Percentiles rank a stretch among this genome's conserved stretches.
These are phyloP conservation scores for Capsicum pubescens DNA, from an alignment of 257 asterid genomes.

Conservation along the genomic window DNA sequence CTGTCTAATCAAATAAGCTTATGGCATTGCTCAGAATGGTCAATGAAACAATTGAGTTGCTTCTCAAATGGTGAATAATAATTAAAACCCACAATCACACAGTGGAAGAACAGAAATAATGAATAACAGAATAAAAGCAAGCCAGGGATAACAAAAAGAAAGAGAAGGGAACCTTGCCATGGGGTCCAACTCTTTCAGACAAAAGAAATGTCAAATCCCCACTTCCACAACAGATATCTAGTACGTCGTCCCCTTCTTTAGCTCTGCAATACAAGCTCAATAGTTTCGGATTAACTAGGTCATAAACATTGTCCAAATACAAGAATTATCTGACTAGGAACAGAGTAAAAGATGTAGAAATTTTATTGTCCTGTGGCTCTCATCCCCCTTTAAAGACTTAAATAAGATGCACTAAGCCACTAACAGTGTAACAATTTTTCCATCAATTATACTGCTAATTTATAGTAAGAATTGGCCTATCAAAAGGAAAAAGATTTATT, in stretches of 20 bases:
- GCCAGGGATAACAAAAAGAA: conserved; percentile 14
- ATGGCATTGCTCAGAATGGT: conserved; percentile 7
- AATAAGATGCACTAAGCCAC: not conserved
- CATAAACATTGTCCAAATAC: not conserved
- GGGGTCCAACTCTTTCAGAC: conserved; percentile 75
- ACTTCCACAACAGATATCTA: conserved; percentile 93
- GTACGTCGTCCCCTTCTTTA: conserved; percentile 70
- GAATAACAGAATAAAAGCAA: not conserved
- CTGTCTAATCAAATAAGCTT: conserved; percentile 12
- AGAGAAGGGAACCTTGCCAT: conserved; percentile 62
- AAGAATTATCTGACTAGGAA: not conserved
- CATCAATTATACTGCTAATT: not conserved
- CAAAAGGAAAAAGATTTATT: not conserved
- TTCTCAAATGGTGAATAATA: conserved; percentile 20
- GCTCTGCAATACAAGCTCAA: conserved; percentile 51
- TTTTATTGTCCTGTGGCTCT: not conserved
- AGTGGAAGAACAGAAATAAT: not conserved
- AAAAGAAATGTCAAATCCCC: conserved; percentile 87
- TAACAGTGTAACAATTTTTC: not conserved
- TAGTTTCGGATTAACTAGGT: conserved; percentile 9
- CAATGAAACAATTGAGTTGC: not conserved
- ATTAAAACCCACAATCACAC: not conserved
- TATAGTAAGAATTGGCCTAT: not conserved
- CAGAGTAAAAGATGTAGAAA: not conserved
- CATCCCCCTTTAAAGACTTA: not conserved